Base-by-base conservation (phyloP, 1,139 yeast genomes). In the Pichia sp. region DNA sequence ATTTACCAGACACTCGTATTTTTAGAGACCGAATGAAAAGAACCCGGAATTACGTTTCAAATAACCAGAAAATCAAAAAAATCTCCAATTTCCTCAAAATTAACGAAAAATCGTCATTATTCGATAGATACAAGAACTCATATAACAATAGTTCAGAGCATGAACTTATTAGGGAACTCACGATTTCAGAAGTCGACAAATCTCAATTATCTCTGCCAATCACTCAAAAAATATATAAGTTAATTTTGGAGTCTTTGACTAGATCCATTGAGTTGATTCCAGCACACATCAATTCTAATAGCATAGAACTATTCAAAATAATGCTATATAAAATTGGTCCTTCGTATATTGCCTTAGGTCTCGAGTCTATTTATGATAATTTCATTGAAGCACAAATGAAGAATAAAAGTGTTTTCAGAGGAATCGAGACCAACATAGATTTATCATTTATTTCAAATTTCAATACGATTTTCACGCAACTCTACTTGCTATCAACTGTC, bases 231-330 rank as follows among this genome's bases (percentile, higher is more conserved):
- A 73, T 86, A 48, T 66, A 88, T 38, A 80, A 80, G 52, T 76
- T 86, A 32, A 74, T 83, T 4, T 85, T 88, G 32, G 97, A 90
- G 62, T 75, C 92, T 1, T 70, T 87, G 5, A 84, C 95, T 3
- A 71, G 97, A 56, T 71, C 83, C 5, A 73, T 86, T 57, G 96
- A 87, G 56, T 65, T 90, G 44, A 72, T 81, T 1, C 86, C 95
- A 1, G 61, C 64, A 27, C 81, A 75, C 50, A 70, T 85, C 5
- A 75, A 84, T 3, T 81, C 77, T 41, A 77, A 80, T 56, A 75
- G 88, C 0, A 66, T 78, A 42, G 87, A 80, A 49, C 64, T 88
- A 27, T 69, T 86, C 52, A 86, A 84, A 49, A 69, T 85, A 35
- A 61, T 87, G 44, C 62, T 86, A 27, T 72, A 79, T 48, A 87